Percentiles rank a stretch among this genome's conserved stretches.
phyloP scores from a whole-genome alignment of 306 rosid genomes.

The Rubus idaeus region DNA sequence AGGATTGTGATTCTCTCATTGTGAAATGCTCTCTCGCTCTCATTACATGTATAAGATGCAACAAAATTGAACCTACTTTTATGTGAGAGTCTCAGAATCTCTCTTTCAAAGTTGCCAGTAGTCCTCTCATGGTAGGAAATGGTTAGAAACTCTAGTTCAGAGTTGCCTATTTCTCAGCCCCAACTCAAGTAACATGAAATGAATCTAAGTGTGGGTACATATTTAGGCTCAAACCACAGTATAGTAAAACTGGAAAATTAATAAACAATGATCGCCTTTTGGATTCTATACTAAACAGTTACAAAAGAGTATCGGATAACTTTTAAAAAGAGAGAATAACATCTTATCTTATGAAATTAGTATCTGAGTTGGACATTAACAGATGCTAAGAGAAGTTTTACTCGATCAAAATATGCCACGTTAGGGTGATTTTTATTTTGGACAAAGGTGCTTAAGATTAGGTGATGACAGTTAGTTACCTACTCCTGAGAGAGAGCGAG shows the following conservation, averaged over 20 bases:
- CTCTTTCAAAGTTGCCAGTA: neutral
- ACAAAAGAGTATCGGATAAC: neutral
- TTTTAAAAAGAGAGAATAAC: no score
- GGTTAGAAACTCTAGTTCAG: neutral
- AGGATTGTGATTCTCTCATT: neutral
- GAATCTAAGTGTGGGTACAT: neutral
- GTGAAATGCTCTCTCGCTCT: neutral
- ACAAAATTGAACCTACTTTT: neutral
- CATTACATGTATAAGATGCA: neutral
- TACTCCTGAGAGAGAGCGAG: constrained; percentile 50
- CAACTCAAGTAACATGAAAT: neutral
- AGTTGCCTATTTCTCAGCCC: neutral
- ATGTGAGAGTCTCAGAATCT: no score
- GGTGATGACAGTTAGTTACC: constrained; percentile 31
- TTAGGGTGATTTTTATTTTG: neutral
- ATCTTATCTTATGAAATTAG: neutral
- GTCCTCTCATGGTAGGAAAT: no score
- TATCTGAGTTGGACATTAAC: neutral
- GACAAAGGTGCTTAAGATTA: constrained; percentile 28
- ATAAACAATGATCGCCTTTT: neutral
- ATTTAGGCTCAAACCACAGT: neutral
- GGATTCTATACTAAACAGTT: neutral
- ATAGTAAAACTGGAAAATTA: neutral
- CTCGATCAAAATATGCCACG: constrained; percentile 7
- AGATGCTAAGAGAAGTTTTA: neutral